Evolutionary conservation across 495 filamentous ascomycete species (phyloP).

Genomic region (Aspergillus ellipticus): DNA sequence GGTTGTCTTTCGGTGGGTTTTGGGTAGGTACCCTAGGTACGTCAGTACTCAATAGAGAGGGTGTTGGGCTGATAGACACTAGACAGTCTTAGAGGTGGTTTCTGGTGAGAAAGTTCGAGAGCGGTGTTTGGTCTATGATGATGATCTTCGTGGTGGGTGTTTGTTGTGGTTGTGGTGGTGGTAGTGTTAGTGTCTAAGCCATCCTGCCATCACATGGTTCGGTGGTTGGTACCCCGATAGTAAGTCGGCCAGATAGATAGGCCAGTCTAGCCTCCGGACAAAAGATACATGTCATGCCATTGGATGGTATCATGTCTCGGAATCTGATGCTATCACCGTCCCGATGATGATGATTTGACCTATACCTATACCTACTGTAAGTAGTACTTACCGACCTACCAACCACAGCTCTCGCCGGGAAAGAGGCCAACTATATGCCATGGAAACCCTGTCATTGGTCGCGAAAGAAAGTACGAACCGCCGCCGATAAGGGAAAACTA

Average conservation of each 20-base stretch:
- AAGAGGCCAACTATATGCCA: background rate
- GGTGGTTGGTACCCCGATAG: too few relatives aligned
- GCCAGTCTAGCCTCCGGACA: background rate
- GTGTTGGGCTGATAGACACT: too few relatives aligned
- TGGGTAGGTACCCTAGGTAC: background rate
- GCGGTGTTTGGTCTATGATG: too few relatives aligned
- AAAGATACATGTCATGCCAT: background rate
- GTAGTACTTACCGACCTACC: background rate
- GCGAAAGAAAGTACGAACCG: background rate
- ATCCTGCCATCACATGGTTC: background rate
- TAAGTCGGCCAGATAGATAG: background rate
- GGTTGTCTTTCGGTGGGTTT: too few relatives aligned
- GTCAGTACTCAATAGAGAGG: background rate
- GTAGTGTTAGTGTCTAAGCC: too few relatives aligned
- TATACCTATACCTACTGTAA: too few relatives aligned
- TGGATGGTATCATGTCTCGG: background rate
- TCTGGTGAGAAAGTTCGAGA: too few relatives aligned
- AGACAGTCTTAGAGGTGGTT: too few relatives aligned
- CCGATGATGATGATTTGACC: too few relatives aligned
- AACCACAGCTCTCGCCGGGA: background rate
- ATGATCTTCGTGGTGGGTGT: too few relatives aligned
- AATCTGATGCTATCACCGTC: background rate
- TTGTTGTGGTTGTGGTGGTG: too few relatives aligned
- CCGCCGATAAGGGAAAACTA: background rate
- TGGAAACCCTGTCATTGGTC: background rate